phyloP scores from a whole-genome alignment of 2,329 filamentous ascomycete genomes.

The Alternaria dauci region DNA sequence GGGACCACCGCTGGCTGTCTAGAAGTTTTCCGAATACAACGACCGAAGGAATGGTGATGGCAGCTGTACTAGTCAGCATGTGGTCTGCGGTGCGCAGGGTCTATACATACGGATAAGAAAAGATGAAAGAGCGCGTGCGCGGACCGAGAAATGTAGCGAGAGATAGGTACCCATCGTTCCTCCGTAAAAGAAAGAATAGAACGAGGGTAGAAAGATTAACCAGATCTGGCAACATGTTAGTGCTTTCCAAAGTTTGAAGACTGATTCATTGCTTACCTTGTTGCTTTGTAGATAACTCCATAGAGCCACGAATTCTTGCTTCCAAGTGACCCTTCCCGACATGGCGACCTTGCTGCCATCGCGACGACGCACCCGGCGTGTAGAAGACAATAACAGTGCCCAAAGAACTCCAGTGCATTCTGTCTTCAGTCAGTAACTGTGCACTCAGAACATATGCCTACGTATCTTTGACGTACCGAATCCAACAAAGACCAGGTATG shows the following conservation, averaged over 20 bases:
- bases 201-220: conserved; percentile 14
- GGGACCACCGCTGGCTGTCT: conserved; percentile 11
- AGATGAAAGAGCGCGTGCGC: conserved; percentile 19
- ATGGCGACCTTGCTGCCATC: conserved; percentile 9
- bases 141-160: conserved; percentile 21
- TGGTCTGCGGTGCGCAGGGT: no score
- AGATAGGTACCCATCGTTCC: conserved; percentile 21
- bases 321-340: conserved; percentile 6
- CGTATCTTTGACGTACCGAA: conserved; percentile 9
- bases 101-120: conserved; percentile 14
- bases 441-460: background rate
- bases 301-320: conserved; percentile 10
- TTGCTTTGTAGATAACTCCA: background rate
- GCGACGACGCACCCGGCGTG: conserved; percentile 9
- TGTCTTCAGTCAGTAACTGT: background rate
- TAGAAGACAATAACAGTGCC: conserved; percentile 15
- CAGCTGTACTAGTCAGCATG: conserved; percentile 5
- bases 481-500: conserved; percentile 18
- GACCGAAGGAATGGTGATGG: conserved; percentile 12
- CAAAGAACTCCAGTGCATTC: conserved; percentile 17
- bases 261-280: background rate
- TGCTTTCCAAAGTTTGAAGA: background rate
- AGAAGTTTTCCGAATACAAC: conserved; percentile 17
- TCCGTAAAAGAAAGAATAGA: conserved; percentile 22
- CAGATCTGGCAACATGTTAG: conserved; percentile 8